Base-by-base conservation (phyloP, 2,329 filamentous ascomycete genomes). In the Exophiala xenobiotica region DNA sequence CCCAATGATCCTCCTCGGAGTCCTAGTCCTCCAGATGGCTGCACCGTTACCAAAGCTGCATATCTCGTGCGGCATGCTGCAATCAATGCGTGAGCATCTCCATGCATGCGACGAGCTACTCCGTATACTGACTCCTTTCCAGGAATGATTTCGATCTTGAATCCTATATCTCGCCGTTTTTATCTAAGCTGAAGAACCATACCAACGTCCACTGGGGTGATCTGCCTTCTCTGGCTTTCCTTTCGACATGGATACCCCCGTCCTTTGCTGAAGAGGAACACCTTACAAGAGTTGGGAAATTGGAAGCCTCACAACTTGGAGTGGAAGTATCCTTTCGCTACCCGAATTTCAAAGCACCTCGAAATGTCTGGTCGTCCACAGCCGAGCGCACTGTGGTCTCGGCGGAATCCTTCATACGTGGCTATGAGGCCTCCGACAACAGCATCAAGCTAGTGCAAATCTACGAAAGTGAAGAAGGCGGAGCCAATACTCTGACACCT, bases 401-500 rank as follows among this genome's bases (percentile, higher is more conserved):
- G 6, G 81, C 82, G 0, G 68, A 79, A 60, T 76, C 78, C 0
- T 75, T 86, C 12, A 79, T 82, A 20, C 73, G 77, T 3, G 82
- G 81, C 0, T 69, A 83, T 7, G 77, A 81, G 57, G 67, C 69
- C 3, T 74, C 75, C 38, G 78, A 76, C 57, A 74, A 78, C 53
- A 70, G 71, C 44, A 82, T 83, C 53, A 68, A 78, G 40, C 71
- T 82, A 6, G 74, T 81, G 38, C 71, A 72, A 57, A 70, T 86
- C 45, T 76, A 76, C 55, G 82, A 86, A 64, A 76, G 75, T 16
- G 63, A 79, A 50, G 70, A 82, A 53, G 70, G 76, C 2, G 82
- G 82, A 14, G 83, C 82, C 6, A 73, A 86, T 62, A 76, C 73
- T 40, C 66, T 86, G 57, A 86, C 83, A 1, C 82, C 83, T 0